phyloP scores from a whole-genome alignment of 2,329 filamentous ascomycete species.

The Pyrenophora tritici-repentis region DNA sequence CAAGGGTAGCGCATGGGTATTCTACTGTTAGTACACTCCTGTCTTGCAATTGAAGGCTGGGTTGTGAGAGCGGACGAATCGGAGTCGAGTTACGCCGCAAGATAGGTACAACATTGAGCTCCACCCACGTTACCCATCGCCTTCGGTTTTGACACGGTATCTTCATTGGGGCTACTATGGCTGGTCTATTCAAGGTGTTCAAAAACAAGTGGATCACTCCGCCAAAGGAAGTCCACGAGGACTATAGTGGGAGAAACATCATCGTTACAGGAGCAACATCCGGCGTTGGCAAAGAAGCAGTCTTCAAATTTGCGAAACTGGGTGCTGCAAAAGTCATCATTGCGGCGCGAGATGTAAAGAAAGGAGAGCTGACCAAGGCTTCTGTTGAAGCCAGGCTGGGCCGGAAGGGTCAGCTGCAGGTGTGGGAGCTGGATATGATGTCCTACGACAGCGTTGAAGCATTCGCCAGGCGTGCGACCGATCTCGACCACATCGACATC shows the following conservation, averaged over 20 bases:
- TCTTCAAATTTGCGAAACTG: slow-evolving; percentile 43
- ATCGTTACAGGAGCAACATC: slow-evolving; percentile 53
- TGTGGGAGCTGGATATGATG: slow-evolving; percentile 47
- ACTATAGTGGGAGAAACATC: slow-evolving; percentile 47
- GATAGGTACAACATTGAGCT: not conserved
- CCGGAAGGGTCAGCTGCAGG: slow-evolving; percentile 37
- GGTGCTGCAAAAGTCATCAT: slow-evolving; percentile 48
- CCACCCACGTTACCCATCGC: slow-evolving; percentile 52
- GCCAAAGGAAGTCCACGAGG: slow-evolving; percentile 40
- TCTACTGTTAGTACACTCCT: no score
- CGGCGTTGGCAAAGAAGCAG: slow-evolving; percentile 49
- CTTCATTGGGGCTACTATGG: slow-evolving; percentile 14
- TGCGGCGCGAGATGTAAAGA: slow-evolving; percentile 42
- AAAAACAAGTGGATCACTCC: slow-evolving; percentile 42
- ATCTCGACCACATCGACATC: slow-evolving; percentile 44
- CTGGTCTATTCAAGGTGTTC: slow-evolving; percentile 31
- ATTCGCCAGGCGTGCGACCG: slow-evolving; percentile 36
- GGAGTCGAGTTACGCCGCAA: slow-evolving; percentile 16
- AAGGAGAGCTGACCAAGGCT: slow-evolving; percentile 43
- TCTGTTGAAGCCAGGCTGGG: slow-evolving; percentile 35
- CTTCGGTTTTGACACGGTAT: not conserved
- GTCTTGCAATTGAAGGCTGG: not conserved
- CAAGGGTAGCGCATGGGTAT: no score
- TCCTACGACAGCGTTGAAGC: slow-evolving; percentile 41
- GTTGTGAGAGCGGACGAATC: slow-evolving; percentile 12